These are phyloP conservation scores for Macroventuria anomochaeta DNA, from an alignment of 2,329 filamentous ascomycete genomes.

Conservation along the genomic window DNA sequence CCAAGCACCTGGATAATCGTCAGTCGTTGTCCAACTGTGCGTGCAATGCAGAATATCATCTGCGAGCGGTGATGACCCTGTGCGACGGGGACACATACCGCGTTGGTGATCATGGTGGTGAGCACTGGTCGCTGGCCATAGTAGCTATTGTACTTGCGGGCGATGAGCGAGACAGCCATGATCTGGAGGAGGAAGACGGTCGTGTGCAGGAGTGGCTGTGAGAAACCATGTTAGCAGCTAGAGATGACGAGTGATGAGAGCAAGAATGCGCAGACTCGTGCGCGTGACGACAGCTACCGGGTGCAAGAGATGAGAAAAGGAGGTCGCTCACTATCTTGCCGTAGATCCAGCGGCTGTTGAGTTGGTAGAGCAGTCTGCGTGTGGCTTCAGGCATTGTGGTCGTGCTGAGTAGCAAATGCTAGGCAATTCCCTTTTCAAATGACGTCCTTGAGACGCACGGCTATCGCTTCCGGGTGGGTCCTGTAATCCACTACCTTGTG, in stretches of 20 bases:
- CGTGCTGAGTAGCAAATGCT: slow-evolving; percentile 25
- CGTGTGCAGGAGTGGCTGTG: slow-evolving; percentile 83
- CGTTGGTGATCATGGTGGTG: slow-evolving; percentile 99
- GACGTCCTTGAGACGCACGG: slow-evolving; percentile 37
- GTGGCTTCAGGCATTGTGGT: slow-evolving; percentile 50
- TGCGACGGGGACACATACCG: slow-evolving; percentile 61
- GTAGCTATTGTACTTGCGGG: slow-evolving; percentile 88
- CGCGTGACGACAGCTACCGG: neutral
- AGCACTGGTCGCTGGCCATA: slow-evolving; percentile 92
- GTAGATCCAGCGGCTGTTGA: slow-evolving; percentile 76
- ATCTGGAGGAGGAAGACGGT: slow-evolving; percentile 89
- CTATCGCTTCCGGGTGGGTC: slow-evolving; percentile 15
- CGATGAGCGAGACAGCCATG: slow-evolving; percentile 80
- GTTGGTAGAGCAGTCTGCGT: slow-evolving; percentile 67
- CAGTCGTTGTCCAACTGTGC: slow-evolving; percentile 7
- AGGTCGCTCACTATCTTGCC: slow-evolving; percentile 68
- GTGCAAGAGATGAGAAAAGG: neutral
- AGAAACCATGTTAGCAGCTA: slow-evolving; percentile 21
- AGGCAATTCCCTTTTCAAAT: slow-evolving; percentile 30
- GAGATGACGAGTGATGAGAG: slow-evolving; percentile 7
- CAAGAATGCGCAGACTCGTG: slow-evolving; percentile 4
- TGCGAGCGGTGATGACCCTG: neutral
- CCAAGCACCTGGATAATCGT: slow-evolving; percentile 65
- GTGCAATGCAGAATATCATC: neutral
- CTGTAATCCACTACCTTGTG: slow-evolving; percentile 8